A percentile compares a stretch with the other conserved stretches of the same genome.
These are phyloP conservation scores for Kodamaea alishanica DNA, from an alignment of 1,139 yeast genomes.

Conservation along the genomic window DNA sequence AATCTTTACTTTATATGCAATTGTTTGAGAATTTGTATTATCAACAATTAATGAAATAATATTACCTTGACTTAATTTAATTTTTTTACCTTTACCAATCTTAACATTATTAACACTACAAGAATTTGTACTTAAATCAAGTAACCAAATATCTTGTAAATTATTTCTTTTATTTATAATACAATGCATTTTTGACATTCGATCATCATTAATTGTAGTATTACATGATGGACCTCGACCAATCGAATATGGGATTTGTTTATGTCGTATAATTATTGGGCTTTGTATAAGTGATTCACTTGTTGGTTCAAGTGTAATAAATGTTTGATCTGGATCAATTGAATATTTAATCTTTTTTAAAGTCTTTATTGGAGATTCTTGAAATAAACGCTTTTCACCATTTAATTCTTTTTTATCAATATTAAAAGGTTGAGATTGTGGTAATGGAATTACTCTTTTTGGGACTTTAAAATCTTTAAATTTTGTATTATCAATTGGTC, in stretches of 20 bases:
- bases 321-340: conserved; percentile 27
- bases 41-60: conserved; percentile 63
- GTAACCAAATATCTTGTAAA: conserved; percentile 73
- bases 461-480: conserved; percentile 41
- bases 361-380: too few relatives aligned
- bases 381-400: too few relatives aligned
- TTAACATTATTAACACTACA: conserved; percentile 63
- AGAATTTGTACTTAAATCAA: conserved; percentile 77
- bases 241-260: conserved; percentile 57
- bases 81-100: conserved; percentile 62
- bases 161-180: conserved; percentile 58
- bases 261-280: conserved; percentile 59
- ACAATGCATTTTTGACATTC: conserved; percentile 85
- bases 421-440: conserved; percentile 34
- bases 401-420: too few relatives aligned
- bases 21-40: conserved; percentile 42
- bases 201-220: conserved; percentile 58
- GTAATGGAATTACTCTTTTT: conserved; percentile 40
- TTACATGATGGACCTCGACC: conserved; percentile 65
- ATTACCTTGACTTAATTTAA: conserved; percentile 62
- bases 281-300: conserved; percentile 25
- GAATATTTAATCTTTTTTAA: too few relatives aligned
- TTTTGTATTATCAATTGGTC: conserved; percentile 36
- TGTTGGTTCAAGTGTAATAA: conserved; percentile 32
- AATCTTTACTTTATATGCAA: conserved; percentile 46